A percentile compares a stretch with the other conserved stretches of the same genome.
Evolutionary conservation across 768 basidiomycete genomes (phyloP).

Genomic region (Coprinellus micaceus): DNA sequence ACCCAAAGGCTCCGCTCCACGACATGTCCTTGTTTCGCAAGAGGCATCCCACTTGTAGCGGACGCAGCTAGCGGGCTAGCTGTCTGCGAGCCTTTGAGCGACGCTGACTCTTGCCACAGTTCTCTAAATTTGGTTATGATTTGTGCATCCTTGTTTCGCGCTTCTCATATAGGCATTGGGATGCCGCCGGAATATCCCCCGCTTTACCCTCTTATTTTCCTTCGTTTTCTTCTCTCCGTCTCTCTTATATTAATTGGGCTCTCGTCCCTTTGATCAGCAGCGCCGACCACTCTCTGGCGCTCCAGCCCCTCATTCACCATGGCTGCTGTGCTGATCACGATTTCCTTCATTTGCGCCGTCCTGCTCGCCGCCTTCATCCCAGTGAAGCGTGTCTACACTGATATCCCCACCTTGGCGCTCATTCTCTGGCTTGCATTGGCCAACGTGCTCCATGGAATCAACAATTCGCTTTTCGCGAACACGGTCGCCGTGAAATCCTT

Average conservation of each 20-base stretch:
- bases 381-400: constrained; percentile 42
- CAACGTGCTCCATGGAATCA: constrained; percentile 51
- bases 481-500: constrained; percentile 41
- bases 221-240: not conserved
- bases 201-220: not conserved
- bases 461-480: constrained; percentile 61
- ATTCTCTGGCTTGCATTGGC: constrained; percentile 47
- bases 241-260: not conserved
- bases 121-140: not conserved
- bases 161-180: not conserved
- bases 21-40: constrained; percentile 4
- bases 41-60: constrained; percentile 4
- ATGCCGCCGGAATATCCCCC: not conserved
- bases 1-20: not conserved
- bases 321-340: not conserved
- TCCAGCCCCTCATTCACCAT: not conserved
- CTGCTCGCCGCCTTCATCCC: constrained; percentile 39
- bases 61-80: not conserved
- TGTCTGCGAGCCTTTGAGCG: not conserved
- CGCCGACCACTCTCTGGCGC: not conserved
- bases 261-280: not conserved
- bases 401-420: constrained; percentile 45
- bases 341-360: constrained; percentile 24
- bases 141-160: constrained; percentile 1
- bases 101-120: not conserved